Evolutionary conservation across 371 early-diverging fungal species (phyloP), one percentile per base, ranked within the genome.

Genomic region (Mortierella sp.): DNA sequence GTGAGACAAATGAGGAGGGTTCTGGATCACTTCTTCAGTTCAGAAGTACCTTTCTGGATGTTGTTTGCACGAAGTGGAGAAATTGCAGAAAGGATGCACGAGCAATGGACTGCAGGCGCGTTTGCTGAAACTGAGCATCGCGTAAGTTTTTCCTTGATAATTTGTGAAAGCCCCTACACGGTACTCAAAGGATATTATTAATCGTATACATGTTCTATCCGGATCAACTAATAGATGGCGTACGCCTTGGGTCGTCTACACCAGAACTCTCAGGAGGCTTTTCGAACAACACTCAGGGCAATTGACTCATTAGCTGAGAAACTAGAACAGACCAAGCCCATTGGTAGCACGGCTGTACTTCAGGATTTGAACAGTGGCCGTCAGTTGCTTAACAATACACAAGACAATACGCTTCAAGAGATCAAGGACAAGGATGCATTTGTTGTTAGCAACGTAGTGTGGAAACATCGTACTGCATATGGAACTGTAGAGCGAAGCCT

Each of bases 61-160:
- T 52, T 81, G 32, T 75, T 81, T 65, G 75, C 81, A 0, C 58
- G 81, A 15, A 81, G 81, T 55, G 81, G 81, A n/a, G 81, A 81
- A 48, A 81, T 81, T 59, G 72, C 81, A 8, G 81, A 81, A 47
- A 64, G 81, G 11, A 72, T 81, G 76, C 76, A 81, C 52, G 81
- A 75, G 52, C 65, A 63, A 15, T 81, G 81, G 81, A 65, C 72
- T 21, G 81, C 60, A 2, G 81, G 81, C 8, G 75, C 76, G 3
- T 81, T 81, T 72, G 72, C 81, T 1, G 76, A 81, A 59, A 81
- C 81, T n/a, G 81, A 81, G 21, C 81, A 81, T 55, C 81, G 81
- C 33, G 78, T 77, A 72, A 60, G 65, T 52, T 47, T 47, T 21
- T 58, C 36, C 33, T 53, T 9, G 33, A 11, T 40, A 36, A 38